Evolutionary conservation across 768 basidiomycete species (phyloP), one percentile per base, ranked within the genome.

Genomic region (Austroboletus eburneus): DNA sequence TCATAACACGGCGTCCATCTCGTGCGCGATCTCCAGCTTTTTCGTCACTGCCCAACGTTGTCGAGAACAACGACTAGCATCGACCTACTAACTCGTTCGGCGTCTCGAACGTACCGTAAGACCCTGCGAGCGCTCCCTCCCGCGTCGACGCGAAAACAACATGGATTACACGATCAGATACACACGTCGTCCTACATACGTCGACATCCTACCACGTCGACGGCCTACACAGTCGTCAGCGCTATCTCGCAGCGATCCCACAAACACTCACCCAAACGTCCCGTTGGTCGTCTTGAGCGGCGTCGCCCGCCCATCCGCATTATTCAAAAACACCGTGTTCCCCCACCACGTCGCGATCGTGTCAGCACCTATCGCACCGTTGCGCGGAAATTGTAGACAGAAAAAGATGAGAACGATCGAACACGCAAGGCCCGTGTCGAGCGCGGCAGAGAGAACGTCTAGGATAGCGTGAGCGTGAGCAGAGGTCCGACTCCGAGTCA

Each of bases 281-380:
- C 49, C 43, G 12, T 58, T 50, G 5, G 32, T n/a, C 5, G 37
- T 16, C 9, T 18, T 32, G 1, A 66, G 47, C 0, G 64, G 48
- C 30, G 48, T 42, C 3, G 38, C 18, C 3, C n/a, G 23, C 14
- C 44, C 57, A 39, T 72, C 70, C 3, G 56, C 70, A 1, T 66
- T 72, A 0, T 64, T 63, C 37, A 45, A 5, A 48, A 49, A 63
- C 7, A 66, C 58, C 50, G 68, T 75, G 53, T 87, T 87, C 10
- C 85, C 86, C 85, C 84, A 87, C 86, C 85, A 88, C 1, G 49
- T 53, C 40, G 72, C 74, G 37, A 87, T 58, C n/a, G 48, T 80
- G 44, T 72, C 66, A 10, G 55, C n/a, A 5, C 81, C 85, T 50
- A 87, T 83, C 4, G 61, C 60, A 4, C 84, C 84, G 47, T 83